Conservation (phyloP, 495 filamentous ascomycete genomes). For the Tuber borchii region DNA sequence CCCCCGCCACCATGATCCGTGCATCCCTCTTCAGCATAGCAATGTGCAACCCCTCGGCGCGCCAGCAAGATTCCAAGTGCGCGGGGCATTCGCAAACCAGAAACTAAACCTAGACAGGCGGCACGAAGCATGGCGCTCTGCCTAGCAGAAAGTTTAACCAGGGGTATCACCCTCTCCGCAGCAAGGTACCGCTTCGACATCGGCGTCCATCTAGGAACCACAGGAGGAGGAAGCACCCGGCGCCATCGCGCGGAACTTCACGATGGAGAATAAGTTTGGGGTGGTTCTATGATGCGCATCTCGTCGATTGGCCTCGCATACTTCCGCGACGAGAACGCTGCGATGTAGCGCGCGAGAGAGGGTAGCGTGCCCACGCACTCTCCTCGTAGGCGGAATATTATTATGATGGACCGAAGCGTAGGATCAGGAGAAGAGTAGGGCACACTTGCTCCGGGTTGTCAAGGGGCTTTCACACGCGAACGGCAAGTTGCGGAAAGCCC, state of each 20-base stretch:
- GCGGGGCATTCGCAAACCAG: conserved; percentile 44
- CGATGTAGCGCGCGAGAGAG: conserved; percentile 37
- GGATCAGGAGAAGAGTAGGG: conserved; percentile 11
- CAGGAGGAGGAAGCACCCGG: too few species aligned
- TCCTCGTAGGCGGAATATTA: conserved; percentile 33
- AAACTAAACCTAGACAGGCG: conserved; percentile 44
- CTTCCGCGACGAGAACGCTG: conserved; percentile 34
- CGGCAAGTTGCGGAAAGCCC: conserved; percentile 25
- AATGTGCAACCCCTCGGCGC: conserved; percentile 49
- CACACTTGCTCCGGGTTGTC: conserved; percentile 18
- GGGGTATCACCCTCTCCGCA: neutral
- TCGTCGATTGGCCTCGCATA: conserved; percentile 6
- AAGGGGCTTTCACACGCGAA: conserved; percentile 34
- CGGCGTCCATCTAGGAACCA: too few species aligned
- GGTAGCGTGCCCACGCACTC: conserved; percentile 45
- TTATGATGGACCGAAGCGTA: conserved; percentile 4
- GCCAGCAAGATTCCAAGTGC: conserved; percentile 45
- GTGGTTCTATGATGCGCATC: too few species aligned
- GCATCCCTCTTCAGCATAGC: conserved; percentile 49
- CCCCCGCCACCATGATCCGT: conserved; percentile 27
- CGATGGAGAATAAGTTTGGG: too few species aligned
- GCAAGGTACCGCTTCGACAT: too few species aligned
- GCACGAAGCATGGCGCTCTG: conserved; percentile 49
- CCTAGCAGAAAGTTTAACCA: conserved; percentile 45
- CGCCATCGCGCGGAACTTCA: too few species aligned